Base-by-base conservation (phyloP, 176 grass and related monocot genomes). In the Tillandsia leiboldiana region DNA sequence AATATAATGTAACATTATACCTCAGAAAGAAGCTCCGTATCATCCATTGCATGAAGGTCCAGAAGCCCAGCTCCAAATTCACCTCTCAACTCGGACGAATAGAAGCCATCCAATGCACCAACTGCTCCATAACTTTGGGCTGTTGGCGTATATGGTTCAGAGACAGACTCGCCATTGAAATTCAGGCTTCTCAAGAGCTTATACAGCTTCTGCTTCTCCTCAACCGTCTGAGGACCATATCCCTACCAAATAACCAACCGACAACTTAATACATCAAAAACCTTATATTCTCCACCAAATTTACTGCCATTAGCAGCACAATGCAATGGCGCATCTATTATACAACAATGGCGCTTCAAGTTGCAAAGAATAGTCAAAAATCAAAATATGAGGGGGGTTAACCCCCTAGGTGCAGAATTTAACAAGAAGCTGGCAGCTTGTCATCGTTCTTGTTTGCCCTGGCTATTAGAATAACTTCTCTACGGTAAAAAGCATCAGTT, bases 51-150 rank as follows among this genome's bases (percentile, higher is more conserved):
- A 80, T 94, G 95, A 42, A 99, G 87, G 75, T 99, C 95, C 69
- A 99, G 72, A 74, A 99, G 90, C 20, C 90, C 95, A 86, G 95
- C 90, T 66, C 90, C 95, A 86, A 99, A 91, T 61, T 99, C 95
- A 76, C 95, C 84, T 88, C 89, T 88, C 33, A 99, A 78, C 59
- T 99, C 95, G 17, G 89, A 78, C 66, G 90, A 99, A 90, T 99
- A 99, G 77, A 99, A 86, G 13, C 84, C 85, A 63, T 90, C 82
- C 28, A 80, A 64, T 51, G 84, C 70, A 68, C 83, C 86, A 11
- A 65, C 67, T 67, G 80, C 72, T 1, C 86, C 87, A 66, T 90
- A 81, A 82, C 78, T 86, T 69, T 89, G 82, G 77, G 84, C 51
- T 2, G 84, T 88, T 75, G 84, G 87, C 12, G 84, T 79, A 42